These are phyloP conservation scores for Punica granatum DNA, from an alignment of 345 rosid genomes.

Conservation along the genomic window DNA sequence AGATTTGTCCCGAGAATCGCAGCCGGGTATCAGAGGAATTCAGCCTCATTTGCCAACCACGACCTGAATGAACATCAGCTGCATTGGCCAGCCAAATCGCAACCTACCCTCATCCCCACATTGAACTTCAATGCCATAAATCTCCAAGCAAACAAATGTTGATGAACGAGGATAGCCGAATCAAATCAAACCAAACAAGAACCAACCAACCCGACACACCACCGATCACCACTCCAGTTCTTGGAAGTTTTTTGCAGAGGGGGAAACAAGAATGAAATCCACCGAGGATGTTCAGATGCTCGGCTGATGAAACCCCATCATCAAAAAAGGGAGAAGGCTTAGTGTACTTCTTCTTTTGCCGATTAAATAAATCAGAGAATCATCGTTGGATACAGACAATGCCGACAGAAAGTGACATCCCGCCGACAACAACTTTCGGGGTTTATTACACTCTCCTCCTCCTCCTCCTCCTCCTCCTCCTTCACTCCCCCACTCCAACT, in stretches of 20 bases:
- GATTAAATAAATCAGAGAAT: slow-evolving; percentile 29
- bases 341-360: slow-evolving; percentile 20
- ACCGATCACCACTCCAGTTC: neutral
- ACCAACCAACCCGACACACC: neutral
- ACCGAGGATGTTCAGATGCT: neutral
- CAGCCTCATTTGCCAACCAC: slow-evolving; percentile 48
- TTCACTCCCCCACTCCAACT: slow-evolving; percentile 9
- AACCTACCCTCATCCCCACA: slow-evolving; percentile 24
- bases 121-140: slow-evolving; percentile 9
- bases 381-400: slow-evolving; percentile 77
- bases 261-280: neutral
- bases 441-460: neutral
- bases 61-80: slow-evolving; percentile 17
- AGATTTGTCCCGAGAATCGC: slow-evolving; percentile 17
- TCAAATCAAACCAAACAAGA: slow-evolving; percentile 8
- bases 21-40: slow-evolving; percentile 38
- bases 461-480: neutral
- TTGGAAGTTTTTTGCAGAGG: neutral
- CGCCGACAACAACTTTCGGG: slow-evolving; percentile 56
- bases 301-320: slow-evolving; percentile 3
- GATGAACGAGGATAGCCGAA: slow-evolving; percentile 1
- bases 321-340: slow-evolving; percentile 3
- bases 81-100: slow-evolving; percentile 9
- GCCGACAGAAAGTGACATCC: slow-evolving; percentile 86
- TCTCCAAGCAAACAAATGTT: neutral